Conservation (phyloP, 2,329 filamentous ascomycete species). For the Ophiostoma tasmaniense region DNA sequence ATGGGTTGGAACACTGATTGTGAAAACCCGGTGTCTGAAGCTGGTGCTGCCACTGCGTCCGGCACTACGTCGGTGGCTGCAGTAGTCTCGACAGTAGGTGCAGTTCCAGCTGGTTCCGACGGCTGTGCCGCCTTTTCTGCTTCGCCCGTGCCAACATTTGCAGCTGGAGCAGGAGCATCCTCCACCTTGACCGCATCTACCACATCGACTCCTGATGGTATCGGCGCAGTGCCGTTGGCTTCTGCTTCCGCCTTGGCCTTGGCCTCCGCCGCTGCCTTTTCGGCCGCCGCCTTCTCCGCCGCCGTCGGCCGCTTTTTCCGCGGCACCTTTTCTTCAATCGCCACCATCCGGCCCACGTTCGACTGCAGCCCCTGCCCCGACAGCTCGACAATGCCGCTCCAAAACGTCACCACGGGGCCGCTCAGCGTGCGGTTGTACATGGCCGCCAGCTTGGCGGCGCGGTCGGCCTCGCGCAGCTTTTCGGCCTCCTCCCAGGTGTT, state of each 20-base stretch:
- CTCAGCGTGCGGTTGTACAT: slow-evolving; percentile 79
- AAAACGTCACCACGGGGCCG: slow-evolving; percentile 83
- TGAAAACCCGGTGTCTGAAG: not conserved
- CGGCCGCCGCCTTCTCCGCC: slow-evolving; percentile 20
- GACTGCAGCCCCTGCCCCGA: slow-evolving; percentile 58
- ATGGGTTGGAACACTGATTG: slow-evolving; percentile 18
- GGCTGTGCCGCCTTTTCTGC: not conserved
- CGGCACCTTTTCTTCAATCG: slow-evolving; percentile 50
- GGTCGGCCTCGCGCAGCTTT: slow-evolving; percentile 75
- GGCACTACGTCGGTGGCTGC: not conserved
- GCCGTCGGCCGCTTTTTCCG: slow-evolving; percentile 42
- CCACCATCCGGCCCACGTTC: slow-evolving; percentile 57
- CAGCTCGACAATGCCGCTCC: slow-evolving; percentile 85
- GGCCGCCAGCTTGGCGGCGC: slow-evolving; percentile 74
- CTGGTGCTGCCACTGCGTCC: not conserved
- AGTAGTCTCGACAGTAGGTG: not conserved
- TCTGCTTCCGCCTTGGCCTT: not conserved
- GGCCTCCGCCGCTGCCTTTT: not conserved
- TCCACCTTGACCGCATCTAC: not conserved
- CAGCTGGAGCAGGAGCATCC: not conserved
- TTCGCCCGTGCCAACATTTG: not conserved
- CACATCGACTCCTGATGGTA: not conserved
- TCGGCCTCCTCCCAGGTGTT: slow-evolving; percentile 93
- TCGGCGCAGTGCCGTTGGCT: not conserved
- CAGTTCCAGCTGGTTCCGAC: not conserved